phyloP scores from a whole-genome alignment of 2,329 filamentous ascomycete species.

The Fusarium sp. region DNA sequence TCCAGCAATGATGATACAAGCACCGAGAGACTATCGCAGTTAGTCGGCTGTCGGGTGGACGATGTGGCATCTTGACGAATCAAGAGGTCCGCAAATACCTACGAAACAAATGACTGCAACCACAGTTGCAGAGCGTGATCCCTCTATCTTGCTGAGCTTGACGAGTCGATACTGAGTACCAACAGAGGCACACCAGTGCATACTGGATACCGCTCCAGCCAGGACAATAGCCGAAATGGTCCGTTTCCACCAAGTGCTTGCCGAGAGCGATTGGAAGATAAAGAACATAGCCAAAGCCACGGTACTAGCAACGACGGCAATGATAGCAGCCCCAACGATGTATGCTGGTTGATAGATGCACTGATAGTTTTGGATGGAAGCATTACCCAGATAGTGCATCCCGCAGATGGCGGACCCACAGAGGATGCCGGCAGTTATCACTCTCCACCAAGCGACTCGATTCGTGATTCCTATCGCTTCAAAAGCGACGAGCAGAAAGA shows the following conservation, averaged over 20 bases:
- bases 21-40: conserved; percentile 68
- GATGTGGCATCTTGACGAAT: no score
- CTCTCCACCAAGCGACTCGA: conserved; percentile 69
- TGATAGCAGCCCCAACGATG: conserved; percentile 78
- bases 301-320: conserved; percentile 80
- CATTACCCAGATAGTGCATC: conserved; percentile 90
- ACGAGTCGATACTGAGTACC: conserved; percentile 78
- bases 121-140: conserved; percentile 73
- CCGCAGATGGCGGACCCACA: conserved; percentile 83
- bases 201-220: conserved; percentile 83
- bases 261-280: conserved; percentile 81
- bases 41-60: neutral
- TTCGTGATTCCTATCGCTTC: conserved; percentile 75
- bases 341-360: conserved; percentile 73
- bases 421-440: conserved; percentile 75
- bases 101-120: conserved; percentile 83
- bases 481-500: conserved; percentile 83
- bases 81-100: conserved; percentile 49
- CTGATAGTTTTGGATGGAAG: conserved; percentile 84
- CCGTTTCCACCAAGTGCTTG: conserved; percentile 83
- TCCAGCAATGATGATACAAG: conserved; percentile 72
- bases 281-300: conserved; percentile 83
- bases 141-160: conserved; percentile 51
- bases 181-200: conserved; percentile 87
- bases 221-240: conserved; percentile 77